phyloP scores from a whole-genome alignment of 768 basidiomycete genomes.

The Lactifluus volemus region DNA sequence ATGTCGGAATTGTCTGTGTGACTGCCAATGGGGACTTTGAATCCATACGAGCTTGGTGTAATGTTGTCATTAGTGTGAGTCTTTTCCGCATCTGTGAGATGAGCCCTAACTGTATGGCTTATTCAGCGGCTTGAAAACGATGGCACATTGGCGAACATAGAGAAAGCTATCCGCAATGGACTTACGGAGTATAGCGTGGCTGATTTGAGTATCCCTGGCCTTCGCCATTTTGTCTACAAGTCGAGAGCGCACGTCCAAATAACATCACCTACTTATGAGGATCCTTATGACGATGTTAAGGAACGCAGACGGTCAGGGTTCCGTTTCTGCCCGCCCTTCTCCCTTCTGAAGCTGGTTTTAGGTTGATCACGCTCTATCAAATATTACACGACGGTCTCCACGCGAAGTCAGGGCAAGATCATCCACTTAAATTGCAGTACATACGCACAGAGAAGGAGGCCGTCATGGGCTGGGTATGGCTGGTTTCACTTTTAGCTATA shows the following conservation, averaged over 20 bases:
- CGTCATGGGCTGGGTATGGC: constrained; percentile 88
- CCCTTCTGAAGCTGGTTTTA: constrained; percentile 26
- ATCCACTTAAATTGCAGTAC: constrained; percentile 79
- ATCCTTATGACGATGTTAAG: constrained; percentile 60
- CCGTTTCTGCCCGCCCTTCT: constrained; percentile 7
- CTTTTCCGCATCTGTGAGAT: not conserved
- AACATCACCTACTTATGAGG: constrained; percentile 78
- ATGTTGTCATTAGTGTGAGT: constrained; percentile 50
- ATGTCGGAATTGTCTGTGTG: constrained; percentile 62
- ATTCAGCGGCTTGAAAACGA: constrained; percentile 56
- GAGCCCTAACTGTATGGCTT: not conserved
- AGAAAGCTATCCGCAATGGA: constrained; percentile 37
- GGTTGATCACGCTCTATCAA: constrained; percentile 83
- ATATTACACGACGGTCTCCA: constrained; percentile 83
- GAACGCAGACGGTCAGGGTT: constrained; percentile 49
- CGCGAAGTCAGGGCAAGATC: constrained; percentile 76
- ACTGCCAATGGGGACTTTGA: constrained; percentile 82
- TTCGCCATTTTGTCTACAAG: constrained; percentile 95
- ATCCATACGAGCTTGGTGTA: constrained; percentile 69
- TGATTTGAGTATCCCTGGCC: constrained; percentile 77
- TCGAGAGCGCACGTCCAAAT: constrained; percentile 84
- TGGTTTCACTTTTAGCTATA: not conserved
- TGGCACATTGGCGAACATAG: constrained; percentile 45
- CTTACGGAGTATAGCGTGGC: constrained; percentile 59
- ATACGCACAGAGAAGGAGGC: constrained; percentile 79